phyloP scores from a whole-genome alignment of 495 filamentous ascomycete genomes.

The Niebla homalea region DNA sequence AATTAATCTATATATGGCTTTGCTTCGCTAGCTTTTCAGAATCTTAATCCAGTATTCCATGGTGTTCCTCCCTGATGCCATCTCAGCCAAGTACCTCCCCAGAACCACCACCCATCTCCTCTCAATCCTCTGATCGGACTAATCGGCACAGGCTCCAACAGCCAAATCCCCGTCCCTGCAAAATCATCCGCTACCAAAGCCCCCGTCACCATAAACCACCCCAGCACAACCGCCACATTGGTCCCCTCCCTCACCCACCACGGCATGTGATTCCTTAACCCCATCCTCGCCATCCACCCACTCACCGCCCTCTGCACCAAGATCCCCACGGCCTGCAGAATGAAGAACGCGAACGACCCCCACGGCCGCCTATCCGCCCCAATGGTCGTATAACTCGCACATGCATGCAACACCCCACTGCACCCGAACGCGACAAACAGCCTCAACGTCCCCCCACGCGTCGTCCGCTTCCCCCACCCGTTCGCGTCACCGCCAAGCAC shows the following conservation, averaged over 20 bases:
- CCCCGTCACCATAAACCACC: constrained; percentile 47
- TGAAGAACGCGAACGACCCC: constrained; percentile 41
- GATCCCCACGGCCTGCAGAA: constrained; percentile 42
- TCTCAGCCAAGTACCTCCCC: constrained; percentile 36
- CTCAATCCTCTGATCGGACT: constrained; percentile 44
- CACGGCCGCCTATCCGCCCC: constrained; percentile 28
- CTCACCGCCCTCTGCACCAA: constrained; percentile 31
- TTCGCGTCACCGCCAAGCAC: background rate
- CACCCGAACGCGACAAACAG: constrained; percentile 40
- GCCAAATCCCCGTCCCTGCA: constrained; percentile 44
- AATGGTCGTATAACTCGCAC: constrained; percentile 41
- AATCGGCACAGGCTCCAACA: constrained; percentile 57
- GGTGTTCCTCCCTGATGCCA: constrained; percentile 40
- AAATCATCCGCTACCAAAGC: constrained; percentile 48
- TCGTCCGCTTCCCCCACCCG: constrained; percentile 10
- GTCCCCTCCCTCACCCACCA: constrained; percentile 28
- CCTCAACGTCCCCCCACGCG: constrained; percentile 13
- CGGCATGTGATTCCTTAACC: constrained; percentile 18
- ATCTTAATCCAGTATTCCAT: constrained; percentile 49
- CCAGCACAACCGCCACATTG: constrained; percentile 38
- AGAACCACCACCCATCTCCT: constrained; percentile 44
- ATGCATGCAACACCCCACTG: constrained; percentile 48
- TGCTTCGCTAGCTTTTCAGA: background rate
- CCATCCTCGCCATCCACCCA: constrained; percentile 15
- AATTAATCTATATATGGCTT: background rate